Evolutionary conservation across 2,329 filamentous ascomycete species (phyloP), one percentile per base, ranked within the genome.

Genomic region (Microcyclospora pomicola): DNA sequence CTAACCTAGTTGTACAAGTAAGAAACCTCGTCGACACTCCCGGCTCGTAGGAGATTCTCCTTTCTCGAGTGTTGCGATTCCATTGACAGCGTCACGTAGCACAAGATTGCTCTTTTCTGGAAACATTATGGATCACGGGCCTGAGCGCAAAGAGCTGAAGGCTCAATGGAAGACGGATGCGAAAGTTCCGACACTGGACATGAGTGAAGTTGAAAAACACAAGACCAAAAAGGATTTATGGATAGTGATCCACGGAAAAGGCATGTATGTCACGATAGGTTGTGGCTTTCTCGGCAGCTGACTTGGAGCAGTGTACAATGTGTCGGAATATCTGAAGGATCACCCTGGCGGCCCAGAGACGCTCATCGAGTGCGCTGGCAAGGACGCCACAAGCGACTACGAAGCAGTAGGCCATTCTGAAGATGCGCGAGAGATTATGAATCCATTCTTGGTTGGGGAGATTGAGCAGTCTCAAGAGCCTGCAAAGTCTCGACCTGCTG

Each of bases 201-300:
- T n/a, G n/a, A n/a, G n/a, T n/a, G 88, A 96, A 65, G 72, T 96
- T 27, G 82, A 82, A 44, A 88, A 93, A 73, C 88, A 96, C 71
- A 95, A 95, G 73, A 92, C 75, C 61, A 93, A 93, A 71, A 84
- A 85, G 13, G 83, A 93, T 59, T 69, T 95, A n/a, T 96, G 88
- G 88, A 91, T 96, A 40, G 85, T 85, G 2, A 87, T 96, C 56
- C 95, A 95, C 77, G 87, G 87, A 29, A 63, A 75, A 42, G 46
- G 47, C 46, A 32, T 33, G 24, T 27, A 30, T 16, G 2, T 15
- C 24, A n/a, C n/a, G n/a, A n/a, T n/a, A n/a, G n/a, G n/a, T 12
- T 38, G 9, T 32, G 6, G 28, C 31, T 27, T 13, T 6, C 19
- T 30, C 15, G 30, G 16, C 13, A n/a, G n/a, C n/a, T n/a, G n/a